phyloP scores from a whole-genome alignment of 169 alveolate genomes.

The Plasmodium vivax region DNA sequence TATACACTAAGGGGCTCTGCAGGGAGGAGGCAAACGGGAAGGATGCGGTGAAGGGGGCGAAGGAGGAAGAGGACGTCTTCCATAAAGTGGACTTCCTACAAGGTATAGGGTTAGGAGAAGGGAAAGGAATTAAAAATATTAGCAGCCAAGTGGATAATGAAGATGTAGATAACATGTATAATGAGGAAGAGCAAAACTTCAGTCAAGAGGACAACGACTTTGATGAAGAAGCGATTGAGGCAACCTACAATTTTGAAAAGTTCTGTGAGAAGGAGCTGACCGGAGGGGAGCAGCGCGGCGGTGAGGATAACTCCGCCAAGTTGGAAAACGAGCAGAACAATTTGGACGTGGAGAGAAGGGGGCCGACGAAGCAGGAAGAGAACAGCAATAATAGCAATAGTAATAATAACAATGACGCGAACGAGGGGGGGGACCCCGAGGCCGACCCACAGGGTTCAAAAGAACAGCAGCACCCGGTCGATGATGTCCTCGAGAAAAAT shows the following conservation, averaged over 20 bases:
- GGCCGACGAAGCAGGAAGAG: conserved; percentile 73
- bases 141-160: conserved; percentile 83
- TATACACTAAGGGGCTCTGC: conserved; percentile 75
- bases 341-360: conserved; percentile 57
- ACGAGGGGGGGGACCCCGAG: conserved; percentile 8
- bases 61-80: conserved; percentile 82
- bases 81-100: conserved; percentile 80
- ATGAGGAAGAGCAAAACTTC: conserved; percentile 80
- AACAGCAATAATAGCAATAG: conserved; percentile 78
- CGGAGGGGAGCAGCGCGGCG: conserved; percentile 78
- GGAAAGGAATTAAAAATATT: conserved; percentile 82
- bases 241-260: conserved; percentile 82
- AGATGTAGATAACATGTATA: conserved; percentile 76
- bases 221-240: conserved; percentile 82
- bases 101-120: conserved; percentile 83
- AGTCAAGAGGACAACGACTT: conserved; percentile 78
- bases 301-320: conserved; percentile 80
- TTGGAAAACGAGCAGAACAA: conserved; percentile 77
- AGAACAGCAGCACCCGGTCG: conserved; percentile 21
- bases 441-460: conserved; percentile 31
- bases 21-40: conserved; percentile 75
- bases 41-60: conserved; percentile 78
- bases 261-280: conserved; percentile 82
- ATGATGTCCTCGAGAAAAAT: conserved; percentile 73
- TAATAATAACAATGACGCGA: conserved; percentile 72